Evolutionary conservation across 2,329 filamentous ascomycete genomes (phyloP), one percentile per base, ranked within the genome.

Genomic region (Coniella lustricola): DNA sequence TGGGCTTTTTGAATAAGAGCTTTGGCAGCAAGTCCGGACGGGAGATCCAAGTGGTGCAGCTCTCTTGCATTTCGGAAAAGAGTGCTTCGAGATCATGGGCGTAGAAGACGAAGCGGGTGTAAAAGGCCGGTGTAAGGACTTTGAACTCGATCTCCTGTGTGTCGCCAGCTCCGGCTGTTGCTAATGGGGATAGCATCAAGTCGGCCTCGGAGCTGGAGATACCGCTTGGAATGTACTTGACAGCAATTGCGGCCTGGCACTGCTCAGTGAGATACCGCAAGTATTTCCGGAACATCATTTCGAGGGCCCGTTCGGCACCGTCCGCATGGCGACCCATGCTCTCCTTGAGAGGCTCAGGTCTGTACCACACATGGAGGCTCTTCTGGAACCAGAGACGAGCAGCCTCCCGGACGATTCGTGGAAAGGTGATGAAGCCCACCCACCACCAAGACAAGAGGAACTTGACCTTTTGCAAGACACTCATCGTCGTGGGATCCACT

Each of bases 381-480:
- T 70, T 69, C 21, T 62, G 61, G 60, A 81, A 79, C 60, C 78
- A 82, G 4, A 87, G 67, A 13, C 62, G 66, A 2, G 60, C 68
- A 1, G 82, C 83, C 63, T 88, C 74, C 47, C 72, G 75, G 17
- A 82, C 60, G 40, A 86, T 86, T 21, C 83, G 72, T 2, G 82
- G 82, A 54, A 83, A 79, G 0, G 82, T 86, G 20, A 76, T 67
- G 22, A 87, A 71, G 2, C 80, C 81, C 9, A 85, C 76, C 82
- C 81, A 85, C 70, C 76, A 82, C 82, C 83, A 87, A 2, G 61
- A 59, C 2, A 61, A 49, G 3, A 84, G 54, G 52, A 85, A 81
- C 3, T 37, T 55, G 0, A 67, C 17, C 48, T 70, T 77, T 5
- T 72, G 64, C 33, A 62, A 47, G 0, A 61, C n/a, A 1, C 62